Base-by-base conservation (phyloP, 495 filamentous ascomycete species). In the Amorphotheca resinae region DNA sequence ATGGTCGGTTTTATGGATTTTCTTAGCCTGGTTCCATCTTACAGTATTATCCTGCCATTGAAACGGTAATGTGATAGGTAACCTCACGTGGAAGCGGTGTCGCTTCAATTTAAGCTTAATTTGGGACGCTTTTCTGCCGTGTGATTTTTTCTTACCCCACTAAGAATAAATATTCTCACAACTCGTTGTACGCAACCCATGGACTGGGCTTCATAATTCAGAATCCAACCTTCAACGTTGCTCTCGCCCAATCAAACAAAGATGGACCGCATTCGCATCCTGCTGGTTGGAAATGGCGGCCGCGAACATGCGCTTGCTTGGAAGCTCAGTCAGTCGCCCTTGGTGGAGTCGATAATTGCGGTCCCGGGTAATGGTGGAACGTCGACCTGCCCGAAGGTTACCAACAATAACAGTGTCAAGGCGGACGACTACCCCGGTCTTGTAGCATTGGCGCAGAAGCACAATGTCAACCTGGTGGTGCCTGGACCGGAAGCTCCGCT, bases 301-400 rank as follows among this genome's bases (percentile, higher is more conserved):
- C 74, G 91, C 54, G 91, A 98, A 63, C 86, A 96, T 67, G 86
- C 91, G 26, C 70, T 95, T 31, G 87, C 89, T 30, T 95, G 88
- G 89, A 95, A 93, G 62, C 68, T 96, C 22, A 75, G 76, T 52
- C 82, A 93, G 58, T 95, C 87, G 14, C 65, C 74, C 34, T 64
- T 70, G 31, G 74, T 82, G 12, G 68, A 77, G 46, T 64, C 67
- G 28, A 83, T 86, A 52, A 72, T 76, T 54, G 72, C 69, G 22
- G 77, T 80, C 12, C 81, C 75, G 9, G 91, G 91, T 41, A 98
- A 98, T 57, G 91, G 91, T 39, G 93, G 93, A 32, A 96, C 89
- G 23, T 83, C 78, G 17, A 65, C 65, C 33, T 68, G 77, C 37
- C 60, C 67, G 42, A 91, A 89, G 61, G 77, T 80, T 41, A 70